Evolutionary conservation across 352 stramenopile genomes (phyloP), one percentile per base, ranked within the genome.

Genomic region (Globisporangium takayamanum): DNA sequence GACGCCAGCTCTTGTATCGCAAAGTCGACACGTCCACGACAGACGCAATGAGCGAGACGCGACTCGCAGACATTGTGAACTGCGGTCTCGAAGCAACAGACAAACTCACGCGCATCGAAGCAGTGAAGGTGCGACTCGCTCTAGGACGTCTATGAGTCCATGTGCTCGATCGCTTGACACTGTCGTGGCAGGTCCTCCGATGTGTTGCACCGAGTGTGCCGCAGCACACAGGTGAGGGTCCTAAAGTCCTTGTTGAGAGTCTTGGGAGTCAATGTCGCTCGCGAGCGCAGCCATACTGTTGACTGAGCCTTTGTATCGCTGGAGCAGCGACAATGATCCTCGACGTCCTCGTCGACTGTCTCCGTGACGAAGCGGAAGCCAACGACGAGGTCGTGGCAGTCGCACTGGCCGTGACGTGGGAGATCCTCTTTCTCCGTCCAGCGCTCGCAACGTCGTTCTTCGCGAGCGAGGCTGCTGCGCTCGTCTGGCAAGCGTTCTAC

Each of bases 51-150:
- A 45, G 12, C 39, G 39, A 16, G 39, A 51, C 33, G 22, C 46
- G 55, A 16, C 15, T 61, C 18, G 55, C 55, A 55, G 55, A 61
- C 33, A 44, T 61, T 41, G 47, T 61, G 44, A 61, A 61, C 33
- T 11, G 18, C 22, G 55, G 55, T 11, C 55, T 61, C 56, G 26
- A 53, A 57, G 14, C 25, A 42, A 3, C 12, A 12, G 28, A 20
- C 30, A 42, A 5, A 5, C 10, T 14, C 48, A 36, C 28, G 16
- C 55, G 47, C n/a, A 46, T 53, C 20, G 55, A 61, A 57, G 55
- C 55, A 14, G 20, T 61, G n/a, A 22, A 44, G 37, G 55, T 61
- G 22, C 20, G 46, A 44, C 16, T 55, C 10, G 30, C 30, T 22
- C 22, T 39, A 1, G 33, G 14, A 2, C 39, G 39, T 14, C 0